Evolutionary conservation across 345 rosid genomes (phyloP), one percentile per base, ranked within the genome.

Genomic region (Dovyalis caffra): DNA sequence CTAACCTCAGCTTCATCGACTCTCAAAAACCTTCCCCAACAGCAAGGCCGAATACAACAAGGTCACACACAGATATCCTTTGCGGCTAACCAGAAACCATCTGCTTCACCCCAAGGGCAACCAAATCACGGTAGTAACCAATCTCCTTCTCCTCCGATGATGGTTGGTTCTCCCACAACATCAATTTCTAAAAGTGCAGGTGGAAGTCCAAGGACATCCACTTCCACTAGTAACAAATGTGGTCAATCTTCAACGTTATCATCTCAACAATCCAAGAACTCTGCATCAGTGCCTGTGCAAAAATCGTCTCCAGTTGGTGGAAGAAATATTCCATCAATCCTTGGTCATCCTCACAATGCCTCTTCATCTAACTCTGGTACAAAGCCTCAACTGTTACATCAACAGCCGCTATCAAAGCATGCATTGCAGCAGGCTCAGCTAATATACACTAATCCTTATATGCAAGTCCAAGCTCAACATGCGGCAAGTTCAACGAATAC

Each of bases 141-240:
- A 72, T 84, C 91, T n/a, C 83, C 85, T 0, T 88, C 97, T 75
- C 87, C 97, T 64, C 88, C 88, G 2, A 66, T 87, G 83, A 76
- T 84, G 62, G 92, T 87, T 68, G 93, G 95, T 68, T 91, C 98
- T 56, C 97, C 99, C 20, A 87, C 98, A 2, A 81, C 94, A 12
- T 91, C 97, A 0, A 80, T 93, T 66, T 93, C 99, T 56, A 93
- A 92, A 83, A 87, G 92, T 66, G 85, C 95, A 6, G 88, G 97
- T 57, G 99, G 97, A 69, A 93, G 97, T 80, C 99, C 98, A 26
- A 87, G 95, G 79, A 90, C 97, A 62, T 83, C 94, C 10, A 72
- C 87, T 9, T 86, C 97, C 32, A 75, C 89, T 0, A 84, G 81
- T 73, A 91, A 88, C 82, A 96, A 92, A 80, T 78, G 83, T 70